Conservation (phyloP, 2,329 filamentous ascomycete genomes). For the Fusarium ramigenum region DNA sequence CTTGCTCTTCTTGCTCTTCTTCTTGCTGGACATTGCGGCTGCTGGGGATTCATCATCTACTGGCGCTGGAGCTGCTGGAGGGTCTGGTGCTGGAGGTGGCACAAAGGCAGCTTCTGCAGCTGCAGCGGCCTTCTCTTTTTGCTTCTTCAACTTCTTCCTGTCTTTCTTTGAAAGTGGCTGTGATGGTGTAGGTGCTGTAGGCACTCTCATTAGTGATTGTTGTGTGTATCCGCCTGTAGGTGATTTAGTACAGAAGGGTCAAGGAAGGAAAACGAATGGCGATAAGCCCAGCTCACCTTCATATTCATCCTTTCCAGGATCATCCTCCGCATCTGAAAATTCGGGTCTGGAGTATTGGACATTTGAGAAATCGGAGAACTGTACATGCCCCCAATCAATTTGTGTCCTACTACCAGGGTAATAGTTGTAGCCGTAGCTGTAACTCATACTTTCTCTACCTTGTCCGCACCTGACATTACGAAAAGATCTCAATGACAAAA, state of each 20-base stretch:
- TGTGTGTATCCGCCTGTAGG: slow-evolving; percentile 22
- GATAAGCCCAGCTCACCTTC: slow-evolving; percentile 28
- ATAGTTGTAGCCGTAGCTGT: slow-evolving; percentile 45
- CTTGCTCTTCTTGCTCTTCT: slow-evolving; percentile 41
- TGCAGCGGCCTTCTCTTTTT: slow-evolving; percentile 16
- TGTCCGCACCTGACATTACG: slow-evolving; percentile 42
- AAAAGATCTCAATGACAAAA: slow-evolving; percentile 33
- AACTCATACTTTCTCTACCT: slow-evolving; percentile 55
- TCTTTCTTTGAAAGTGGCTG: slow-evolving; percentile 32
- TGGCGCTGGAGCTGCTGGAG: slow-evolving; percentile 13
- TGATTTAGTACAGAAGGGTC: background rate
- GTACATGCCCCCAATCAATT: slow-evolving; percentile 51
- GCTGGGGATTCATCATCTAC: slow-evolving; percentile 12
- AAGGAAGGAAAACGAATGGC: background rate
- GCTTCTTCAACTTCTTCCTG: slow-evolving; percentile 30
- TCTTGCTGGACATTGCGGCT: slow-evolving; percentile 21
- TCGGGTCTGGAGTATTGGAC: slow-evolving; percentile 52
- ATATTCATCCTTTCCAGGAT: slow-evolving; percentile 26
- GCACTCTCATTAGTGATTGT: slow-evolving; percentile 19
- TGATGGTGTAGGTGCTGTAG: slow-evolving; percentile 5
- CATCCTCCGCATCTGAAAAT: slow-evolving; percentile 53
- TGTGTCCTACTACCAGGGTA: slow-evolving; percentile 53
- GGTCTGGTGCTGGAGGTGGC: slow-evolving; percentile 15
- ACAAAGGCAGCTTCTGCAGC: slow-evolving; percentile 8
- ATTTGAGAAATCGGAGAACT: slow-evolving; percentile 55